phyloP scores from a whole-genome alignment of 345 rosid genomes.

The Capsella bursapastoris region DNA sequence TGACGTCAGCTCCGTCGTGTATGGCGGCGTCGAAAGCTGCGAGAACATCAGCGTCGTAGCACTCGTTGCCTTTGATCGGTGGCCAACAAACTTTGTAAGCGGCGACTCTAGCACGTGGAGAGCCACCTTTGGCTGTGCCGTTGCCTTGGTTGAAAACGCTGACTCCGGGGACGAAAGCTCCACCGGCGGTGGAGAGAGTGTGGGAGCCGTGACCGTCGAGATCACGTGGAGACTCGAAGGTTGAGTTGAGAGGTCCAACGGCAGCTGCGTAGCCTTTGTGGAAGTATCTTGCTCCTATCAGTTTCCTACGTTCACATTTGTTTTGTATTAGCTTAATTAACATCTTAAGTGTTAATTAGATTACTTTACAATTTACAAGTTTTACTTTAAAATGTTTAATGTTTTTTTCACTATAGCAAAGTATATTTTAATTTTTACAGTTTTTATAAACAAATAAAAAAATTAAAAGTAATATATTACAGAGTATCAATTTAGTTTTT shows the following conservation, averaged over 20 bases:
- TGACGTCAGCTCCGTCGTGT: conserved; percentile 74
- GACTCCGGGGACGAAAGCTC: conserved; percentile 60
- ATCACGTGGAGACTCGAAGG: conserved; percentile 71
- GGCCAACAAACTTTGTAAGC: conserved; percentile 94
- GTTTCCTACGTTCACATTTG: conserved; percentile 55
- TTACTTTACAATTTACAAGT: background rate
- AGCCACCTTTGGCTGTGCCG: conserved; percentile 86
- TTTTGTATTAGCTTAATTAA: conserved; percentile 1
- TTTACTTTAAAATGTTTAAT: background rate
- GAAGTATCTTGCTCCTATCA: conserved; percentile 66
- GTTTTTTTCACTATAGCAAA: background rate
- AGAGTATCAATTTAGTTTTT: background rate
- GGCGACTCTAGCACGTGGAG: conserved; percentile 80
- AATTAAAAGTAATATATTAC: background rate
- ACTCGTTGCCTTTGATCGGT: conserved; percentile 45
- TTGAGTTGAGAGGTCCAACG: conserved; percentile 55
- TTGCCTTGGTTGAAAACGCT: conserved; percentile 59
- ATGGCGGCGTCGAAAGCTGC: conserved; percentile 78
- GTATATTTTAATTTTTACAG: background rate
- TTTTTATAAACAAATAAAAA: background rate
- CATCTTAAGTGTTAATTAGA: background rate
- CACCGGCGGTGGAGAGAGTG: conserved; percentile 87
- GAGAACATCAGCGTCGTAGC: conserved; percentile 78
- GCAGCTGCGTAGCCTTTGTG: conserved; percentile 52
- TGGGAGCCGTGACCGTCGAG: conserved; percentile 84